Base-by-base conservation (phyloP, 805 yeast genomes). In the Zygosaccharomyces gambellarensis region DNA sequence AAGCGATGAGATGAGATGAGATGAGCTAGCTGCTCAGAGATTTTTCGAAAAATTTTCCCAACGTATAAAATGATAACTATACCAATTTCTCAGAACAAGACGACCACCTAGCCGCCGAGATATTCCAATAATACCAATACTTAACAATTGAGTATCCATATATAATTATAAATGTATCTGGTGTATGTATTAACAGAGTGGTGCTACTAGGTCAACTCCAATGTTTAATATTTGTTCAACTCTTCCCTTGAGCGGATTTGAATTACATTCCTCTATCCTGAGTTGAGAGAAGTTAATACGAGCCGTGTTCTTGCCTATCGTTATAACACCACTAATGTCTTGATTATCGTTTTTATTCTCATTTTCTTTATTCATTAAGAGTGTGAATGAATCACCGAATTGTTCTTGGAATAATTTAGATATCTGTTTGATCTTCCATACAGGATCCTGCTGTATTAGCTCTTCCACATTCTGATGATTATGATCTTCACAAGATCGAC, bases 121-220 rank as follows among this genome's bases (percentile, higher is more conserved):
- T 9, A 14, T 14, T 34, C 21, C 38, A 17, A 9, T 34, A n/a
- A 34, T 17, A 2, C 11, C 22, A 17, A 42, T 5, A n/a, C 29
- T 30, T 19, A 42, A 17, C 7, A 40, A 29, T 17, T 2, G 29
- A 28, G 17, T 19, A 30, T 9, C 5, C 38, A 25, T 30, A 17
- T n/a, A 12, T 41, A 29, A 5, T 10, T 34, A n/a, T 25, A 8
- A 3, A 25, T 38, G 22, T 21, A 45, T 39, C 34, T 19, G 2
- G 28, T 25, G 14, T 27, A 41, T 29, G 30, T 29, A 50, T 61
- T 72, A 80, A 42, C 89, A 79, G 30, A 92, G 71, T 2, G 98
- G 96, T 9, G 97, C 90, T 1, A 88, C 94, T 41, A 94, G 72
- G 38, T 79, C 86, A 47, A 85, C 76, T 12, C 95, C 95, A 54